A percentile compares a stretch with the other conserved stretches of the same genome.
phyloP scores from a whole-genome alignment of 441 rosid species.

The Viola pubescens region DNA sequence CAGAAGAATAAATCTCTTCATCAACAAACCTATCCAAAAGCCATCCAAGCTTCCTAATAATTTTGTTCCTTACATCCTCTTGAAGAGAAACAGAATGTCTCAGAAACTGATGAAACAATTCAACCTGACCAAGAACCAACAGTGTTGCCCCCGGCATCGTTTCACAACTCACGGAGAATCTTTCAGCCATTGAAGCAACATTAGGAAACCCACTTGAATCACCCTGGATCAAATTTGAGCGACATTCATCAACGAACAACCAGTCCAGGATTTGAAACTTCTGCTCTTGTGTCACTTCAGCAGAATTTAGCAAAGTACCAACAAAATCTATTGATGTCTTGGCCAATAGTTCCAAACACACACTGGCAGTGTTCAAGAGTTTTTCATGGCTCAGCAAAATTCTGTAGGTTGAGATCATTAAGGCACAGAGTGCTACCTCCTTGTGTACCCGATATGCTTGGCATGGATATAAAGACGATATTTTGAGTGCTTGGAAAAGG shows the following conservation, averaged over 20 bases:
- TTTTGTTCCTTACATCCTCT: slow-evolving; percentile 38
- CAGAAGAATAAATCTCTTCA: slow-evolving; percentile 53
- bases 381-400: slow-evolving; percentile 43
- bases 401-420: slow-evolving; percentile 51
- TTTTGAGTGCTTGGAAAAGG: slow-evolving; percentile 69
- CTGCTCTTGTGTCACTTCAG: slow-evolving; percentile 40
- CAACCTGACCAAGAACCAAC: slow-evolving; percentile 46
- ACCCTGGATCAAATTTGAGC: slow-evolving; percentile 22
- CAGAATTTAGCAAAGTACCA: slow-evolving; percentile 50
- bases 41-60: slow-evolving; percentile 61
- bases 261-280: slow-evolving; percentile 53
- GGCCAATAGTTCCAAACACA: slow-evolving; percentile 69
- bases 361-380: slow-evolving; percentile 44
- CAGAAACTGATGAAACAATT: slow-evolving; percentile 44
- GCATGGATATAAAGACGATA: slow-evolving; percentile 57
- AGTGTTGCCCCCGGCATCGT: slow-evolving; percentile 28
- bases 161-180: slow-evolving; percentile 37
- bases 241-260: slow-evolving; percentile 37
- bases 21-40: slow-evolving; percentile 43
- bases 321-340: slow-evolving; percentile 53
- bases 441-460: slow-evolving; percentile 47
- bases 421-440: slow-evolving; percentile 43
- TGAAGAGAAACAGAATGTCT: slow-evolving; percentile 46
- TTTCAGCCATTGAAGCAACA: slow-evolving; percentile 33
- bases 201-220: slow-evolving; percentile 19